These are phyloP conservation scores for Erodium maritimum DNA, from an alignment of 345 rosid genomes.

Conservation along the genomic window DNA sequence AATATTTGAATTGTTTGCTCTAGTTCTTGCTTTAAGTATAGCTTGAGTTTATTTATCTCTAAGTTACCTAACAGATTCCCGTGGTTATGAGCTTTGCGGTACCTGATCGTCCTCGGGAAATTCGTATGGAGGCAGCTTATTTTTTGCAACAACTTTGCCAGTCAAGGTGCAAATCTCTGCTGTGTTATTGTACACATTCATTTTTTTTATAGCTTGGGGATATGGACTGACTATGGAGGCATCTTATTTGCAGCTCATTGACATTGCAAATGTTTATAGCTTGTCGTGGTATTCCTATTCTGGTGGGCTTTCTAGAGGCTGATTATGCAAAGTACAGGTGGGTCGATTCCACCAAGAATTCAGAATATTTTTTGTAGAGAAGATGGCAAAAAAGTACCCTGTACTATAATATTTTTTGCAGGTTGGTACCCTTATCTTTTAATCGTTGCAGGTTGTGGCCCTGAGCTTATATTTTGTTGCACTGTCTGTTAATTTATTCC, in stretches of 20 bases:
- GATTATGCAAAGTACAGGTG: constrained; percentile 96
- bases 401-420: no score
- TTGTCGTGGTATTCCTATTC: constrained; percentile 43
- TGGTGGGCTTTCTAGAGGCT: constrained; percentile 91
- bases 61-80: constrained; percentile 50
- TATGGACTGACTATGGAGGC: neutral
- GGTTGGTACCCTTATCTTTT: no score
- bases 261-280: neutral
- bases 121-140: constrained; percentile 91
- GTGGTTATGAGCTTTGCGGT: constrained; percentile 67
- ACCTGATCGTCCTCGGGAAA: constrained; percentile 74
- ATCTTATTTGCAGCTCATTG: neutral
- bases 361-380: neutral
- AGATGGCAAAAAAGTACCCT: no score
- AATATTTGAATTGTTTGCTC: neutral
- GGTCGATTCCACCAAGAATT: constrained; percentile 8
- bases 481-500: no score
- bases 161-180: constrained; percentile 47
- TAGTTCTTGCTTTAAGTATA: neutral
- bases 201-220: neutral
- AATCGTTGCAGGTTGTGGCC: no score
- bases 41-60: neutral
- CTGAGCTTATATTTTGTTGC: no score
- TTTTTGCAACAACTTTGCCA: constrained; percentile 93
- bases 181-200: neutral